phyloP scores from a whole-genome alignment of 2,329 filamentous ascomycete genomes.

The Didymellaceae sp. region DNA sequence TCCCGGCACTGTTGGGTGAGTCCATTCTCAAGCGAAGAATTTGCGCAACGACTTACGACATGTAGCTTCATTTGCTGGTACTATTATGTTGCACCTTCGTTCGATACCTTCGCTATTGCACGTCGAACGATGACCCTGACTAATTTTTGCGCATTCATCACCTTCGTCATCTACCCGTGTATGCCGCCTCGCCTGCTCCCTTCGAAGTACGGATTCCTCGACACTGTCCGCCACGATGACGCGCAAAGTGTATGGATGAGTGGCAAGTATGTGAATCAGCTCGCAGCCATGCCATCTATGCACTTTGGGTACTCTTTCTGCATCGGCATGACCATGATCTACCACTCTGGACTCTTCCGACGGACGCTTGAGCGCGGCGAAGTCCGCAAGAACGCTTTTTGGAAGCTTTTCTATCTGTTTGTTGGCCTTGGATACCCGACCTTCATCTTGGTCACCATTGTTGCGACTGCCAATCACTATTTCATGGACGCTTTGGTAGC shows the following conservation, averaged over 20 bases:
- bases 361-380: slow-evolving; percentile 53
- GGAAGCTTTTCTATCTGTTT: slow-evolving; percentile 54
- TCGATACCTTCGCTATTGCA: slow-evolving; percentile 52
- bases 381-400: slow-evolving; percentile 49
- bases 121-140: slow-evolving; percentile 58
- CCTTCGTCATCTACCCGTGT: slow-evolving; percentile 61
- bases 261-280: slow-evolving; percentile 55
- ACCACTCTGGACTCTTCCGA: slow-evolving; percentile 58
- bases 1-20: slow-evolving; percentile 64
- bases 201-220: slow-evolving; percentile 53
- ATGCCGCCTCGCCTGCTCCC: slow-evolving; percentile 60
- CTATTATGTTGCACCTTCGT: slow-evolving; percentile 64
- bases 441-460: slow-evolving; percentile 63
- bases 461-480: slow-evolving; percentile 69
- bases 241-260: slow-evolving; percentile 56
- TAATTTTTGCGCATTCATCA: slow-evolving; percentile 61
- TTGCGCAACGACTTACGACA: not conserved
- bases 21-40: slow-evolving; percentile 22
- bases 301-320: slow-evolving; percentile 63
- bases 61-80: slow-evolving; percentile 68
- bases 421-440: slow-evolving; percentile 60
- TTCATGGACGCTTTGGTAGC: slow-evolving; percentile 62
- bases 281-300: slow-evolving; percentile 58
- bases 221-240: slow-evolving; percentile 56
- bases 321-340: slow-evolving; percentile 60